These are phyloP conservation scores for Blastobotrys raffinosifermentans DNA, from an alignment of 1,139 yeast species.

Conservation along the genomic window DNA sequence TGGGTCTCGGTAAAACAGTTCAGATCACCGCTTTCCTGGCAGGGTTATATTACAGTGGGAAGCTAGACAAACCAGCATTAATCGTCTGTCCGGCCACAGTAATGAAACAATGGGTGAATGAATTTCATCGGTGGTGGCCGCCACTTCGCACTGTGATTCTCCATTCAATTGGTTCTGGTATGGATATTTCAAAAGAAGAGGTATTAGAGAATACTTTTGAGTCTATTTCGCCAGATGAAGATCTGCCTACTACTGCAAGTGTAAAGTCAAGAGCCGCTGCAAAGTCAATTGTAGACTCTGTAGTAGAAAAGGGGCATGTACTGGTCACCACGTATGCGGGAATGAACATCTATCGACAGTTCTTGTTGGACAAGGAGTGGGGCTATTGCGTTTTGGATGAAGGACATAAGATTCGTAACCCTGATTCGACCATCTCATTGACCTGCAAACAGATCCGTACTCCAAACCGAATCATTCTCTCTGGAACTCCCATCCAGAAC, in stretches of 20 bases:
- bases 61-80: slow-evolving; percentile 68
- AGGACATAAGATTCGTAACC: slow-evolving; percentile 94
- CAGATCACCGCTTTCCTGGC: slow-evolving; percentile 89
- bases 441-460: slow-evolving; percentile 80
- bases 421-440: slow-evolving; percentile 82
- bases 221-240: slow-evolving; percentile 41
- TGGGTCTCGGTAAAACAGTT: slow-evolving; percentile 95
- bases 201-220: slow-evolving; percentile 46
- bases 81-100: slow-evolving; percentile 97
- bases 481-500: slow-evolving; percentile 96
- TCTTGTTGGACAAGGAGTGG: slow-evolving; percentile 70
- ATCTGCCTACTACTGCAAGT: slow-evolving; percentile 18
- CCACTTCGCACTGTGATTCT: slow-evolving; percentile 78
- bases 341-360: slow-evolving; percentile 64
- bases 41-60: slow-evolving; percentile 76
- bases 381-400: slow-evolving; percentile 90
- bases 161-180: slow-evolving; percentile 90
- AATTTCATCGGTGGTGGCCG: slow-evolving; percentile 98
- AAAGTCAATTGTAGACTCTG: slow-evolving; percentile 43
- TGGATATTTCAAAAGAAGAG: slow-evolving; percentile 51
- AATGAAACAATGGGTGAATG: slow-evolving; percentile 92
- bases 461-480: slow-evolving; percentile 72
- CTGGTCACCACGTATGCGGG: slow-evolving; percentile 92
- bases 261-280: slow-evolving; percentile 27
- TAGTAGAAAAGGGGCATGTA: slow-evolving; percentile 63